Conservation (phyloP, 73 alveolate species). For the Paramecium octaurelia region DNA sequence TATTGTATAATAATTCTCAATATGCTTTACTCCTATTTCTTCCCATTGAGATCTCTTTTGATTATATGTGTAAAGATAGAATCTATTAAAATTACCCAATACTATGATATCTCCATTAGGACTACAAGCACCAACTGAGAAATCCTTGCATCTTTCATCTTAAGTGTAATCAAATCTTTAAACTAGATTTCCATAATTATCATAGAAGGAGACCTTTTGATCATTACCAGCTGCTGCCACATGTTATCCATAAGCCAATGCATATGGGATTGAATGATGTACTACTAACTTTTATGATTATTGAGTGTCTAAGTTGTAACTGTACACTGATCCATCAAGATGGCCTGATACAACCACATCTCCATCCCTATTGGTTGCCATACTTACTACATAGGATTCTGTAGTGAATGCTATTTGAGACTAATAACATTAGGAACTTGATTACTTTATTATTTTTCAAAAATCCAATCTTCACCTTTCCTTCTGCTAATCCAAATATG, state of each 20-base stretch:
- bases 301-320: slow-evolving; percentile 91
- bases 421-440: slow-evolving; percentile 11
- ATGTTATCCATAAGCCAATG: slow-evolving; percentile 97
- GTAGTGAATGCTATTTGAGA: slow-evolving; percentile 84
- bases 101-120: slow-evolving; percentile 99
- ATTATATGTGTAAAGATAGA: slow-evolving; percentile 90
- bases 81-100: slow-evolving; percentile 97
- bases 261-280: slow-evolving; percentile 93
- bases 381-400: slow-evolving; percentile 90
- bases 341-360: slow-evolving; percentile 97
- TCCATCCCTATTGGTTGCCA: slow-evolving; percentile 96
- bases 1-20: slow-evolving; percentile 97
- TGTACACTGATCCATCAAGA: slow-evolving; percentile 96
- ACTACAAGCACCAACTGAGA: slow-evolving; percentile 94
- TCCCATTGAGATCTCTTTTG: slow-evolving; percentile 98
- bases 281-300: slow-evolving; percentile 74
- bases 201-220: slow-evolving; percentile 92
- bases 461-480: slow-evolving; percentile 97
- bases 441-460: slow-evolving; percentile 86
- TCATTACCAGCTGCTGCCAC: slow-evolving; percentile 98
- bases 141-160: slow-evolving; percentile 96
- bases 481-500: slow-evolving; percentile 99
- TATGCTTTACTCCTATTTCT: slow-evolving; percentile 89
- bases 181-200: slow-evolving; percentile 90
- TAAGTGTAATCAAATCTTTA: slow-evolving; percentile 96